Evolutionary conservation across 1,284 basidiomycete species (phyloP).

Genomic region (Malassezia cuniculi): DNA sequence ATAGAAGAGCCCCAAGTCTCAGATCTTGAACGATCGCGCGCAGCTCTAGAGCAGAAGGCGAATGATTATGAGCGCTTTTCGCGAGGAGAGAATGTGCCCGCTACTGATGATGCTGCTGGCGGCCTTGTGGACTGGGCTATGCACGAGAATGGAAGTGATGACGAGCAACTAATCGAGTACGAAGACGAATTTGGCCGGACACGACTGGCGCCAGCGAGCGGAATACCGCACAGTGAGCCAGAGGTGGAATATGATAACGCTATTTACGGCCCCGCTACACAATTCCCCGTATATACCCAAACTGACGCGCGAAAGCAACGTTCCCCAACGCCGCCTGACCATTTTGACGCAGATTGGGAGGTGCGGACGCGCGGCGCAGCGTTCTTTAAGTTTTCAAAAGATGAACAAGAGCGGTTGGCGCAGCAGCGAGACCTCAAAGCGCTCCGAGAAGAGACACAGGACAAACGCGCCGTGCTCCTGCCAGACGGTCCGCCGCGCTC

Average conservation of each 20-base stretch:
- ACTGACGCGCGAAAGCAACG: not conserved
- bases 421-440: conserved; percentile 67
- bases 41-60: conserved; percentile 62
- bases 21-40: conserved; percentile 53
- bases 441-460: conserved; percentile 60
- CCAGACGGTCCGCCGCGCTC: not conserved
- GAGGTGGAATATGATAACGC: conserved; percentile 14
- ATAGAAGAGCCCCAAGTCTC: conserved; percentile 43
- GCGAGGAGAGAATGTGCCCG: conserved; percentile 48
- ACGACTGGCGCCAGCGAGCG: conserved; percentile 57
- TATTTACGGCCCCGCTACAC: conserved; percentile 45
- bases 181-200: conserved; percentile 71
- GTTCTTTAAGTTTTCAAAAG: conserved; percentile 72
- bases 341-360: conserved; percentile 71
- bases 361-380: conserved; percentile 75
- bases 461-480: conserved; percentile 47
- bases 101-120: too few species aligned
- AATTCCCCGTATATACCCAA: conserved; percentile 66
- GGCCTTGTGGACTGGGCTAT: conserved; percentile 73
- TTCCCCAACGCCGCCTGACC: conserved; percentile 32
- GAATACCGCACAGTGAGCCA: conserved; percentile 52
- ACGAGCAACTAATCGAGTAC: conserved; percentile 69
- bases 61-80: conserved; percentile 66
- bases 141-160: conserved; percentile 54
- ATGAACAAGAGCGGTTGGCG: conserved; percentile 59